phyloP scores from a whole-genome alignment of 805 yeast genomes.

The Maudiozyma saulgeensis region DNA sequence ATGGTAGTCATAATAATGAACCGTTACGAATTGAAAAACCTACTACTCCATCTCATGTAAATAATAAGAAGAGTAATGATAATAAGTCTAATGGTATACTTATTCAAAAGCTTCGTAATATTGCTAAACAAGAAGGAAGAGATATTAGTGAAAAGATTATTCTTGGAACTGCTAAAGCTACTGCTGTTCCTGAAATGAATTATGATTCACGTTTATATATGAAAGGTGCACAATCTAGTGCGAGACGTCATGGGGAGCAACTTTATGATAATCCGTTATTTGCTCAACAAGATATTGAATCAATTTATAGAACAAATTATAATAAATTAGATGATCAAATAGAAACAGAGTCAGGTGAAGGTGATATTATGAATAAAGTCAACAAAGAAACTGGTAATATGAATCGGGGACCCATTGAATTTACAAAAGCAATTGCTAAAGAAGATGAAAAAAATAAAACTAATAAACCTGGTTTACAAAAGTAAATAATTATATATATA shows the following conservation, averaged over 20 bases:
- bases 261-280: conserved; percentile 54
- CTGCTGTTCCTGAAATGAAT: conserved; percentile 31
- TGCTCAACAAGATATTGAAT: conserved; percentile 41
- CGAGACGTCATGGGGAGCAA: conserved; percentile 35
- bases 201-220: conserved; percentile 54
- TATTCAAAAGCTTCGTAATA: conserved; percentile 33
- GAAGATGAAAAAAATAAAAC: not conserved
- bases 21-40: conserved; percentile 1
- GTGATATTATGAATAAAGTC: conserved; percentile 3
- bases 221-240: conserved; percentile 33
- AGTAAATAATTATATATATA: too few relatives aligned
- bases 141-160: conserved; percentile 50
- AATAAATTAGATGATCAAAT: conserved; percentile 16
- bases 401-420: conserved; percentile 38
- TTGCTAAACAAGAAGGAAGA: conserved; percentile 38
- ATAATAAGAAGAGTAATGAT: not conserved
- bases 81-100: not conserved
- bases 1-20: not conserved
- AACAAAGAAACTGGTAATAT: conserved; percentile 1
- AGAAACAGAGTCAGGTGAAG: conserved; percentile 11
- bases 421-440: conserved; percentile 26
- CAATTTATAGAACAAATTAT: conserved; percentile 37
- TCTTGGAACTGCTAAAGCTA: conserved; percentile 38
- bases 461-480: conserved; percentile 1
- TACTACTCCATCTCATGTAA: not conserved